Conservation (phyloP, 1,139 yeast genomes). For the Sugiyamaella grinbergsii region DNA sequence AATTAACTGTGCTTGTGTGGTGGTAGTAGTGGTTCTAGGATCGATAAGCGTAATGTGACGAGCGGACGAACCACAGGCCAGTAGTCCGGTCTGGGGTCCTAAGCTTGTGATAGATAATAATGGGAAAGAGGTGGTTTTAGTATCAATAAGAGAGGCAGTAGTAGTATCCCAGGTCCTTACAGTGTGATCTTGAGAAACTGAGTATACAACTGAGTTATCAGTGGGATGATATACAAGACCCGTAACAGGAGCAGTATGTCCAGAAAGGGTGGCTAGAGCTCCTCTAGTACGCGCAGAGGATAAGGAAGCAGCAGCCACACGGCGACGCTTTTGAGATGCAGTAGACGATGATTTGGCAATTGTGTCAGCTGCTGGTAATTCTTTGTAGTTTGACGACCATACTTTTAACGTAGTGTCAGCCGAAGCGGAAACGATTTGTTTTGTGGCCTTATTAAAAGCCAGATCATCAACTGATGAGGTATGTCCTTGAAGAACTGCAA, state of each 20-base stretch:
- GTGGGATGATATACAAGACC: conserved; percentile 71
- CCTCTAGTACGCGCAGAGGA: conserved; percentile 77
- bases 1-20: conserved; percentile 66
- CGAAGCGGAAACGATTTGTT: conserved; percentile 76
- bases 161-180: conserved; percentile 95
- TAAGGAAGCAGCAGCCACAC: conserved; percentile 66
- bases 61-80: conserved; percentile 94
- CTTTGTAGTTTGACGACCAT: conserved; percentile 87
- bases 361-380: conserved; percentile 72
- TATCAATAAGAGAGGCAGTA: conserved; percentile 79
- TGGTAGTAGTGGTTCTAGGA: conserved; percentile 59
- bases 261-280: conserved; percentile 73
- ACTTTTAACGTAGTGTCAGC: conserved; percentile 79
- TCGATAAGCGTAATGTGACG: conserved; percentile 93
- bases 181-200: conserved; percentile 94
- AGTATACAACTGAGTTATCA: conserved; percentile 80
- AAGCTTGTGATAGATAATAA: conserved; percentile 73
- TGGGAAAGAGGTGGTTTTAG: conserved; percentile 87
- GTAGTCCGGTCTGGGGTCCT: conserved; percentile 57
- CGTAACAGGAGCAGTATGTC: conserved; percentile 86
- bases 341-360: conserved; percentile 52
- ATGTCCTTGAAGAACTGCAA: conserved; percentile 87
- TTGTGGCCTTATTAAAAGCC: conserved; percentile 55
- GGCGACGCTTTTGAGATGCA: conserved; percentile 86
- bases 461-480: conserved; percentile 81